phyloP scores from a whole-genome alignment of 371 early-diverging fungal genomes.

The Chytridium lagenaria region DNA sequence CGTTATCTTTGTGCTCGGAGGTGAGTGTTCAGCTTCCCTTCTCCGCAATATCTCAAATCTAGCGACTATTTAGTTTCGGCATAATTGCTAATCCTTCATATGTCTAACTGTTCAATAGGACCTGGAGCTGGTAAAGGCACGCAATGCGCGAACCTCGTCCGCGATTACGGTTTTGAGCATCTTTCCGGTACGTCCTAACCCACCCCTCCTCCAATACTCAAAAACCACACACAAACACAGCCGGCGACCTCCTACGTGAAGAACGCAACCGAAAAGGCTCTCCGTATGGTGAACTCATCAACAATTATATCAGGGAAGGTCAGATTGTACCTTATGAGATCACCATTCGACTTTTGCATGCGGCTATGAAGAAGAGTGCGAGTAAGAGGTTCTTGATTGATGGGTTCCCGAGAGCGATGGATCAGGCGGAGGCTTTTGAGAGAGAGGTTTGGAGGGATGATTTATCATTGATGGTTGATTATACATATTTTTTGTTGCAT shows the following conservation, averaged over 20 bases:
- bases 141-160: conserved; percentile 76
- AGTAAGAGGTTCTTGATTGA: conserved; percentile 88
- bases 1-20: conserved; percentile 55
- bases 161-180: conserved; percentile 93
- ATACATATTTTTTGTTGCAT: no score
- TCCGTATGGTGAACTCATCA: conserved; percentile 87
- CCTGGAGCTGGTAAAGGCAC: no score
- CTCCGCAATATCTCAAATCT: no score
- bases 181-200: conserved; percentile 72
- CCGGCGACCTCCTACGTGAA: conserved; percentile 93
- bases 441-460: conserved; percentile 81
- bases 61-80: no score
- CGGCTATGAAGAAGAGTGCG: conserved; percentile 79
- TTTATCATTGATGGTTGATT: no score
- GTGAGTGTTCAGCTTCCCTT: no score
- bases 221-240: conserved; percentile 75
- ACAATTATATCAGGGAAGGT: conserved; percentile 89
- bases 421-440: conserved; percentile 94
- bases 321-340: conserved; percentile 95
- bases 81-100: no score
- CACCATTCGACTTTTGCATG: conserved; percentile 86
- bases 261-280: conserved; percentile 88
- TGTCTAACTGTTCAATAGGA: no score
- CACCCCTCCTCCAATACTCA: neutral
- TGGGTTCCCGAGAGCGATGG: conserved; percentile 95